A percentile compares a stretch with the other conserved stretches of the same genome.
Conservation (phyloP, 768 basidiomycete genomes). For the Mycena metata region DNA sequence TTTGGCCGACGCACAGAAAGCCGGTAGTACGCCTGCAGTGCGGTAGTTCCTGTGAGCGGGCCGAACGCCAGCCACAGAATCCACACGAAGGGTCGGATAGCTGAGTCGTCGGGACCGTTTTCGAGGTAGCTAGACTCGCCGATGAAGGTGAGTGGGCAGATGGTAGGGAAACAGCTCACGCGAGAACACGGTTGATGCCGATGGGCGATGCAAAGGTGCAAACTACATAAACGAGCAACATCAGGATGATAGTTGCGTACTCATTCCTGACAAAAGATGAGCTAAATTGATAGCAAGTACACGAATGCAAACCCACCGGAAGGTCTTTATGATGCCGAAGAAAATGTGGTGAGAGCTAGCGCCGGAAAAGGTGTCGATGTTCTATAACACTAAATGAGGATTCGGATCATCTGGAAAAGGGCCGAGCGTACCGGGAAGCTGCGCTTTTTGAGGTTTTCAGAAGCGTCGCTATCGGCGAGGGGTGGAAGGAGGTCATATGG, state of each 20-base stretch:
- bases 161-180: constrained; percentile 16
- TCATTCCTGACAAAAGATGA: constrained; percentile 9
- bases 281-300: too few species aligned
- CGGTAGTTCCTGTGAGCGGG: constrained; percentile 49
- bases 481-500: constrained; percentile 69
- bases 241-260: constrained; percentile 22
- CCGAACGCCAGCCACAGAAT: constrained; percentile 55
- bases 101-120: constrained; percentile 52
- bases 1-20: constrained; percentile 14
- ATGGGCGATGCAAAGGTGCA: constrained; percentile 36
- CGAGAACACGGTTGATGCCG: constrained; percentile 34
- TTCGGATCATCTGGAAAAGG: neutral
- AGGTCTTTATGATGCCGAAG: constrained; percentile 35
- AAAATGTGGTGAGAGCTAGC: constrained; percentile 31
- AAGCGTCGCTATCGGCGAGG: constrained; percentile 59
- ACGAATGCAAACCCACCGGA: constrained; percentile 24
- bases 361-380: constrained; percentile 37
- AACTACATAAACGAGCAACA: constrained; percentile 30
- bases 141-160: neutral
- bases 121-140: constrained; percentile 54
- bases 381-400: constrained; percentile 16
- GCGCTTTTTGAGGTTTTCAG: constrained; percentile 31
- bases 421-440: constrained; percentile 28
- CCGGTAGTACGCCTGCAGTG: constrained; percentile 58
- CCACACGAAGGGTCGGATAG: constrained; percentile 67